phyloP scores from a whole-genome alignment of 352 stramenopile genomes.

The Globisporangium paroecandrum region DNA sequence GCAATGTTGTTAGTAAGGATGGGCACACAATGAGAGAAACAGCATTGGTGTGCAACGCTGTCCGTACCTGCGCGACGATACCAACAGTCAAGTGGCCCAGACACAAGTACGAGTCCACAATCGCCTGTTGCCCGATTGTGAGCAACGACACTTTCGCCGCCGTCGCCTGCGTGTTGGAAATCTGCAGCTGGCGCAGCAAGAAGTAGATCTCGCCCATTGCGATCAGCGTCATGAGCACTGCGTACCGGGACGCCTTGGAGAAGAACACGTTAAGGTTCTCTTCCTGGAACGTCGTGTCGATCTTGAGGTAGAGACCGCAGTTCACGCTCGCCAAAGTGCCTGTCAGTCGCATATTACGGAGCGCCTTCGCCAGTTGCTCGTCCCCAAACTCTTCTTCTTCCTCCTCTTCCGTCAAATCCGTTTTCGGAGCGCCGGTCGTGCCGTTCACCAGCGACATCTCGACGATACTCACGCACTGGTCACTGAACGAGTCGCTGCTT shows the following conservation, averaged over 20 bases:
- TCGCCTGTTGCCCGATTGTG: constrained; percentile 82
- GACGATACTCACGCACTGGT: constrained; percentile 81
- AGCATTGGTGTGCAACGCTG: neutral
- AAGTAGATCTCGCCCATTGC: constrained; percentile 86
- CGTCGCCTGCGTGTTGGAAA: constrained; percentile 81
- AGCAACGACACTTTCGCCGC: constrained; percentile 79
- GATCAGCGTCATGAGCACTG: constrained; percentile 84
- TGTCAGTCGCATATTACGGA: constrained; percentile 45
- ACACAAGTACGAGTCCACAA: constrained; percentile 95
- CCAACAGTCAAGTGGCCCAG: constrained; percentile 94
- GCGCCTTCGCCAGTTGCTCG: constrained; percentile 33
- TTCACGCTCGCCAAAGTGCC: constrained; percentile 75
- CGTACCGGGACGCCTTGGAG: constrained; percentile 71
- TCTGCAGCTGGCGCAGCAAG: constrained; percentile 78
- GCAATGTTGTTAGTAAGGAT: neutral
- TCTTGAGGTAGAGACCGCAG: constrained; percentile 69
- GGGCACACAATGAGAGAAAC: neutral
- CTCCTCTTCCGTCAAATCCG: constrained; percentile 14
- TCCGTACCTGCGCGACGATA: constrained; percentile 72
- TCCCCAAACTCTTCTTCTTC: constrained; percentile 28
- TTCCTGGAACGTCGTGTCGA: constrained; percentile 75
- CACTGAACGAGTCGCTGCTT: constrained; percentile 77
- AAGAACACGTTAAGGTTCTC: constrained; percentile 85
- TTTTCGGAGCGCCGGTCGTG: constrained; percentile 19
- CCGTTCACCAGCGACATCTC: constrained; percentile 64